A percentile compares a stretch with the other conserved stretches of the same genome.
These are phyloP conservation scores for Amanita muscaria DNA, from an alignment of 768 basidiomycete species.

Conservation along the genomic window DNA sequence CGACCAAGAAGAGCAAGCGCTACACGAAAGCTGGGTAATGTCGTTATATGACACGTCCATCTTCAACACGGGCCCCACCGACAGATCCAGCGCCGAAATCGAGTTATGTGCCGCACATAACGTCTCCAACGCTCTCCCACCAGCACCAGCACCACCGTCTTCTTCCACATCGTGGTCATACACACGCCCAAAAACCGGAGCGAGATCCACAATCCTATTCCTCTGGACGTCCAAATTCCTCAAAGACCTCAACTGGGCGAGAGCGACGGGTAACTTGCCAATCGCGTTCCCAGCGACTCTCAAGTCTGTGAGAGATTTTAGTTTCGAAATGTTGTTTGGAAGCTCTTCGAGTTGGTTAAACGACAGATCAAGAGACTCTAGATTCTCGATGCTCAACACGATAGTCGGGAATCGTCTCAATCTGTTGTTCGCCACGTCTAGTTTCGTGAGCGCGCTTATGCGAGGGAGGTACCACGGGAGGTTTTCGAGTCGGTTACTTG, in stretches of 20 bases:
- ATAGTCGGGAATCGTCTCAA: slow-evolving; percentile 69
- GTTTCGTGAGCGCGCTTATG: slow-evolving; percentile 56
- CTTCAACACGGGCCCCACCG: slow-evolving; percentile 55
- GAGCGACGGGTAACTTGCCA: slow-evolving; percentile 58
- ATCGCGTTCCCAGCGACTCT: slow-evolving; percentile 84
- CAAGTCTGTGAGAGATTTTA: slow-evolving; percentile 61
- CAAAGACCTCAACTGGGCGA: slow-evolving; percentile 46
- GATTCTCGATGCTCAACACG: slow-evolving; percentile 61
- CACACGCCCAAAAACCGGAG: too few relatives aligned
- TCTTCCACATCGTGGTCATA: too few relatives aligned
- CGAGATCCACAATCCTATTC: slow-evolving; percentile 74
- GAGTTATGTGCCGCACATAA: slow-evolving; percentile 79
- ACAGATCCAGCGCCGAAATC: slow-evolving; percentile 72
- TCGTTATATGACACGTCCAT: slow-evolving; percentile 85
- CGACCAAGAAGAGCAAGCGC: too few relatives aligned
- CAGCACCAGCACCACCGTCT: too few relatives aligned
- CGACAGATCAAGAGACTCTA: slow-evolving; percentile 85
- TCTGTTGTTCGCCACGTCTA: slow-evolving; percentile 97
- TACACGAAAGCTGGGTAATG: slow-evolving; percentile 69
- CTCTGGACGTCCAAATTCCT: slow-evolving; percentile 74
- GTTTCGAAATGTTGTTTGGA: slow-evolving; percentile 68
- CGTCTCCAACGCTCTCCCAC: slow-evolving; percentile 57
- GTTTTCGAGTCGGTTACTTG: slow-evolving; percentile 87
- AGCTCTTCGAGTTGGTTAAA: slow-evolving; percentile 85
- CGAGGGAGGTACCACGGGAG: slow-evolving; percentile 82